Evolutionary conservation across 2,329 filamentous ascomycete genomes (phyloP).

Genomic region (Madurella fahalii): DNA sequence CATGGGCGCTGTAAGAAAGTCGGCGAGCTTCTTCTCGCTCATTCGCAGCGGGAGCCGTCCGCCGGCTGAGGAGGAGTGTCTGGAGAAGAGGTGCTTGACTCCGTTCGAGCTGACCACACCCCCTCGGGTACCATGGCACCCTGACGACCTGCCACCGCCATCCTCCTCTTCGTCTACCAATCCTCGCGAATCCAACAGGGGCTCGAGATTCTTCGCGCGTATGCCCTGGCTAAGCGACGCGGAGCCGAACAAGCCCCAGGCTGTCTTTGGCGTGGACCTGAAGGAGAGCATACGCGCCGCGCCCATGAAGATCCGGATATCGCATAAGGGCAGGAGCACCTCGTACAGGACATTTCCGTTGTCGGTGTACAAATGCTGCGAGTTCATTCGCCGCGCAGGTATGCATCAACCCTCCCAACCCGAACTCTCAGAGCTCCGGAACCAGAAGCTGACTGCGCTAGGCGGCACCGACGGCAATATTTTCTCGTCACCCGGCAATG

Average conservation of each 20-base stretch:
- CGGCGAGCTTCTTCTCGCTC: slow-evolving; percentile 16
- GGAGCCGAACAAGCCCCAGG: slow-evolving; percentile 1
- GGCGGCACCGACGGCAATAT: slow-evolving; percentile 15
- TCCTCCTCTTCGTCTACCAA: background rate
- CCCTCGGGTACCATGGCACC: background rate
- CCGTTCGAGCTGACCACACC: slow-evolving; percentile 16
- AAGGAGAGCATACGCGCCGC: slow-evolving; percentile 23
- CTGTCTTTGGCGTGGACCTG: slow-evolving; percentile 23
- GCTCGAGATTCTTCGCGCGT: slow-evolving; percentile 12
- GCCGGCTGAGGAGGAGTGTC: slow-evolving; percentile 14
- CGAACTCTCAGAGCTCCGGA: background rate
- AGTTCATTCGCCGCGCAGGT: slow-evolving; percentile 22
- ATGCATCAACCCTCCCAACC: background rate
- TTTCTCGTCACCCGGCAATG: slow-evolving; percentile 21
- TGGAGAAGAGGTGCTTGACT: slow-evolving; percentile 22
- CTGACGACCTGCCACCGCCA: slow-evolving; percentile 3
- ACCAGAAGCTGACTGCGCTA: background rate
- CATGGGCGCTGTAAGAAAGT: background rate
- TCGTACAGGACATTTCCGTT: slow-evolving; percentile 24
- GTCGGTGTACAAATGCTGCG: slow-evolving; percentile 25
- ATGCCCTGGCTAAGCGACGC: slow-evolving; percentile 15
- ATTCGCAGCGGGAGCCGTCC: slow-evolving; percentile 12
- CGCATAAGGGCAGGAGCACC: slow-evolving; percentile 23
- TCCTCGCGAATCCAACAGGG: background rate
- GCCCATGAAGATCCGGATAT: slow-evolving; percentile 23